Evolutionary conservation across 495 filamentous ascomycete genomes (phyloP), one percentile per base, ranked within the genome.

Genomic region (Tuber umbilicatum): DNA sequence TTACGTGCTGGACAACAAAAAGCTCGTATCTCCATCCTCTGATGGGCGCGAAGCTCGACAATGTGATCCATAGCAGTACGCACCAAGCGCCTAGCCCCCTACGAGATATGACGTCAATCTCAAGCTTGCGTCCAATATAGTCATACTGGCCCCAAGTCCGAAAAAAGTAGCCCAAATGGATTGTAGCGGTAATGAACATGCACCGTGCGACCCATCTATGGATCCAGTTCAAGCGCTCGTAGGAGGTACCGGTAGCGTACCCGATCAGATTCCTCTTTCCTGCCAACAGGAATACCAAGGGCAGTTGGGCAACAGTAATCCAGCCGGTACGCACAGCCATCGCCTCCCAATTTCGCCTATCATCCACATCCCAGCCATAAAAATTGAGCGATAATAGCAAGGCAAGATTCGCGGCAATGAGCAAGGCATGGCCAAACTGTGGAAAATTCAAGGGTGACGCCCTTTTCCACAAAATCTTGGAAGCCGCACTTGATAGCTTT

Each of bases 181-280:
- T 86, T 1, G 91, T 90, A 0, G 88, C 88, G 0, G 91, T 93
- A 27, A 94, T 82, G 72, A 93, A 89, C 79, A 95, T 85, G 47
- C 88, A 91, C 27, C 93, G 88, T 1, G 91, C 87, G 19, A 89
- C 87, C 92, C 93, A 94, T 73, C 93, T 86, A 80, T 97, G 93
- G 71, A 93, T 86, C 93, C 92, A 94, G 79, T 94, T 94, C 70
- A 97, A 82, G 23, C 90, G 86, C 83, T 93, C 91, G 75, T 95
- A 89, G 73, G 89, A 90, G 45, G 87, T 88, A 5, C 92, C 93
- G 10, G 87, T 86, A 23, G 94, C 82, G 39, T 86, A 84, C 4
- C 91, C 91, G 50, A 94, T 86, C 73, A 94, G 84, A 80, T 91
- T 95, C 80, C 88, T 87, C 85, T 93, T 92, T n/a, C 90, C 90